Conservation (phyloP, 495 filamentous ascomycete genomes). For the Aspergillus incahuasiensis region DNA sequence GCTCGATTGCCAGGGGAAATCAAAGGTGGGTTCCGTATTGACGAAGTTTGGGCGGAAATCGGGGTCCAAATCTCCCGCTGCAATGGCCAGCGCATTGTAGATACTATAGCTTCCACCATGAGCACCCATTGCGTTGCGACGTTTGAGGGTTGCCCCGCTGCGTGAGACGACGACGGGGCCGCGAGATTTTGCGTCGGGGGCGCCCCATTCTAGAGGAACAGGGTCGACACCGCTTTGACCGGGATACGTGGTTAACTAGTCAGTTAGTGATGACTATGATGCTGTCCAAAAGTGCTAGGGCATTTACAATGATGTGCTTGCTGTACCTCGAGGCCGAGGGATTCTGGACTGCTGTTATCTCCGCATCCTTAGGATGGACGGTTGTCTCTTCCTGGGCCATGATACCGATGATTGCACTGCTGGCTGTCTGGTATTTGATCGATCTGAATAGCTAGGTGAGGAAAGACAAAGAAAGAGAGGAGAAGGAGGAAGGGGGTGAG, state of each 20-base stretch:
- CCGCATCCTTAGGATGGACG: slow-evolving; percentile 14
- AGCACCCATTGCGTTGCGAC: slow-evolving; percentile 83
- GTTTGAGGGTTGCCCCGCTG: slow-evolving; percentile 66
- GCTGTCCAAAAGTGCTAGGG: too few relatives aligned
- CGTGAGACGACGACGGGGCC: slow-evolving; percentile 92
- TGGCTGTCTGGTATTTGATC: neutral
- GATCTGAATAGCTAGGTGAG: neutral
- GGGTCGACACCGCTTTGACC: slow-evolving; percentile 92
- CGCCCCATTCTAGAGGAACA: slow-evolving; percentile 82
- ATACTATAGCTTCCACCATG: slow-evolving; percentile 98
- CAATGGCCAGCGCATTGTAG: slow-evolving; percentile 91
- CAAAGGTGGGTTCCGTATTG: slow-evolving; percentile 86
- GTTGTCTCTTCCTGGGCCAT: slow-evolving; percentile 24
- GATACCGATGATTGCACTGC: neutral
- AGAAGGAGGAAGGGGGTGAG: neutral
- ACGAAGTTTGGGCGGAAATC: slow-evolving; percentile 91
- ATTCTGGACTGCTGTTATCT: slow-evolving; percentile 17
- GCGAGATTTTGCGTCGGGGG: slow-evolving; percentile 63
- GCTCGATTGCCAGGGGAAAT: slow-evolving; percentile 81
- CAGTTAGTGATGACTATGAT: neutral
- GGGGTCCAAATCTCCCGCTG: slow-evolving; percentile 77
- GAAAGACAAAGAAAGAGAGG: slow-evolving; percentile 5
- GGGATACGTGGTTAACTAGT: slow-evolving; percentile 77
- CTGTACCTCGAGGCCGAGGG: slow-evolving; percentile 31
- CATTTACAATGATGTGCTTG: slow-evolving; percentile 42